A percentile compares a stretch with the other conserved stretches of the same genome.
Evolutionary conservation across 2,329 filamentous ascomycete species (phyloP).

Genomic region (Tolypocladium endophyticum): DNA sequence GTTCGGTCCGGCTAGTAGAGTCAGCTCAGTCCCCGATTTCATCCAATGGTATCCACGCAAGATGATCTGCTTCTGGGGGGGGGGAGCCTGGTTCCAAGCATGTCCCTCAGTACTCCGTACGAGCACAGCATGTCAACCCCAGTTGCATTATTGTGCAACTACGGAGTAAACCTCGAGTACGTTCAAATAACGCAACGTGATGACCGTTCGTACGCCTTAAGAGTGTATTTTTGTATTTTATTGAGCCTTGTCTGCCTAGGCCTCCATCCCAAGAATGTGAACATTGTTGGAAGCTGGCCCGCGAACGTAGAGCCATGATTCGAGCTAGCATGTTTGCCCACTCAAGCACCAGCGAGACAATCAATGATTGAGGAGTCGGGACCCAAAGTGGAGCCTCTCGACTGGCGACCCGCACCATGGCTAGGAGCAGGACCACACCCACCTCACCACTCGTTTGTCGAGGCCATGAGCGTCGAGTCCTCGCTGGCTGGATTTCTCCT

Average conservation of each 20-base stretch:
- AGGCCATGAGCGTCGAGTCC: not conserved
- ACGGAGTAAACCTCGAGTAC: no score
- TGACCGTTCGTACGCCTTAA: not conserved
- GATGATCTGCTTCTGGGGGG: conserved; percentile 1
- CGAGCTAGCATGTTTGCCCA: not conserved
- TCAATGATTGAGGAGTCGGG: not conserved
- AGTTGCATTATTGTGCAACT: not conserved
- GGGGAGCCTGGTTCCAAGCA: not conserved
- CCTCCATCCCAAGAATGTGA: not conserved
- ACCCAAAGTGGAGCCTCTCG: not conserved
- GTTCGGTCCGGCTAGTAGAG: not conserved
- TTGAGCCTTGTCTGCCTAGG: not conserved
- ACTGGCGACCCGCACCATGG: not conserved
- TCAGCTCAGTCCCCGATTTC: not conserved
- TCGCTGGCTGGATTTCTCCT: not conserved
- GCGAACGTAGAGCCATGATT: not conserved
- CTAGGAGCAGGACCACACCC: not conserved
- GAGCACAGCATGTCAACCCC: not conserved
- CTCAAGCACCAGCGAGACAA: not conserved
- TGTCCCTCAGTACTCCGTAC: not conserved
- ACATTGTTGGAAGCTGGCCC: not conserved
- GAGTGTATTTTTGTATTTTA: no score
- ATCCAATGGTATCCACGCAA: not conserved
- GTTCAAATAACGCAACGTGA: not conserved
- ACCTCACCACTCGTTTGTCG: not conserved